Base-by-base conservation (phyloP, 192 early-diverging fungal genomes). In the Backusella tuberculispora region DNA sequence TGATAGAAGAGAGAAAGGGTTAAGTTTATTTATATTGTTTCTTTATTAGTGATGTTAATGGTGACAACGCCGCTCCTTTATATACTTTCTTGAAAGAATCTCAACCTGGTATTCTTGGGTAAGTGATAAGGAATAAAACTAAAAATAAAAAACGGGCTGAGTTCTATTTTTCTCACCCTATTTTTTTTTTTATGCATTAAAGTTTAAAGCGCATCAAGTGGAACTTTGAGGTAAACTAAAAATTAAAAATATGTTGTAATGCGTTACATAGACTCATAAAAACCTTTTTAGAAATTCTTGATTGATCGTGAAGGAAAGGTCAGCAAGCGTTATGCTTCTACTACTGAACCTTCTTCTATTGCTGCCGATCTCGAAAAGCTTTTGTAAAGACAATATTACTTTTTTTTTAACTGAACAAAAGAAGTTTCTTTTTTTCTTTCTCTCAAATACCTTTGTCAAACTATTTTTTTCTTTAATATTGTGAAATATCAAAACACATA, bases 171-270 rank as follows among this genome's bases (percentile, higher is more conserved):
- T 42, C 40, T 68, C 42, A 68, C 21, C 9, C 4, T 64, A 21
- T n/a, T 42, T 24, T 17, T 41, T 77, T 38, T 14, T 66, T 60
- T 56, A 50, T 50, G 48, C 48, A 50, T 21, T 42, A 63, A 68
- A 81, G 74, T 24, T 81, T 90, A 71, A 68, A 76, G 66, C 82
- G 88, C 19, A 84, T 94, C 83, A 93, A 92, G 83, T 93, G 92
- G 90, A 94, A 94, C 82, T 92, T 94, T 86, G 90, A 91, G 71
- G 79, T 80, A 79, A 50, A 40, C 26, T 65, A 17, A 65, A 67
- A 38, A 43, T 4, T 40, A 14, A 37, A 56, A 37, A 40, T 45
- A 26, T 63, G 53, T 12, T 21, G 12, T 10, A 56, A 34, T 34
- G 29, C 29, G 2, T 34, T 34, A 34, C 29, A 34, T 2, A 34